These are phyloP conservation scores for Nakaseomyces sp. DNA, from an alignment of 1,139 yeast species.

Conservation along the genomic window DNA sequence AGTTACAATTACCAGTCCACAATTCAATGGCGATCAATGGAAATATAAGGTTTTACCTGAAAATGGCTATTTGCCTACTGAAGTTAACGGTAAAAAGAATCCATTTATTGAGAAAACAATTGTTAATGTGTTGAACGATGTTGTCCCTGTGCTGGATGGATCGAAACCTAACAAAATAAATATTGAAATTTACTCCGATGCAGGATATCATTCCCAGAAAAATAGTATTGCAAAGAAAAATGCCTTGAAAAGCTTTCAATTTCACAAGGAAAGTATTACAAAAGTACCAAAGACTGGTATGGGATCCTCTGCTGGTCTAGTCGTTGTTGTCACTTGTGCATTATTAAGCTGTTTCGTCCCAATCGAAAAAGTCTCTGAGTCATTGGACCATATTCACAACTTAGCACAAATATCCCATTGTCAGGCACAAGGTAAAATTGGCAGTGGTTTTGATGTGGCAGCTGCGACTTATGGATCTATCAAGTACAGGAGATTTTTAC, in stretches of 20 bases:
- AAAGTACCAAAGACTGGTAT: conserved; percentile 88
- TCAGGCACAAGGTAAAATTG: conserved; percentile 87
- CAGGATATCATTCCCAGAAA: conserved; percentile 79
- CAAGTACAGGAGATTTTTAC: conserved; percentile 64
- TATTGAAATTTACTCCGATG: conserved; percentile 70
- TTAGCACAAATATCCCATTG: conserved; percentile 86
- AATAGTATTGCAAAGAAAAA: conserved; percentile 34
- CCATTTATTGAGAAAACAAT: conserved; percentile 73
- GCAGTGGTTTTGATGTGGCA: conserved; percentile 95
- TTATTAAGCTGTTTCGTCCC: conserved; percentile 31
- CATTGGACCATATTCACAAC: conserved; percentile 50
- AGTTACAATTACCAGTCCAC: conserved; percentile 62
- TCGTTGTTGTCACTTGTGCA: conserved; percentile 70
- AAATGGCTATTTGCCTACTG: conserved; percentile 21
- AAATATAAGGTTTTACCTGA: conserved; percentile 34
- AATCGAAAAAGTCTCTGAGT: not conserved
- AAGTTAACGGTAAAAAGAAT: conserved; percentile 37
- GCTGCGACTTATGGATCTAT: conserved; percentile 91
- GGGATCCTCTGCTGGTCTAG: conserved; percentile 93
- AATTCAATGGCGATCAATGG: conserved; percentile 70
- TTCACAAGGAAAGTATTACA: conserved; percentile 51
- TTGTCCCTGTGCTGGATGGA: conserved; percentile 13
- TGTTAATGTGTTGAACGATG: conserved; percentile 46
- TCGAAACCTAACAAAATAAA: conserved; percentile 26
- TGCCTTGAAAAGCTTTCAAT: conserved; percentile 42